A percentile compares a stretch with the other conserved stretches of the same genome.
Conservation (phyloP, 1,284 basidiomycete species). For the Fistulinella staudtii region DNA sequence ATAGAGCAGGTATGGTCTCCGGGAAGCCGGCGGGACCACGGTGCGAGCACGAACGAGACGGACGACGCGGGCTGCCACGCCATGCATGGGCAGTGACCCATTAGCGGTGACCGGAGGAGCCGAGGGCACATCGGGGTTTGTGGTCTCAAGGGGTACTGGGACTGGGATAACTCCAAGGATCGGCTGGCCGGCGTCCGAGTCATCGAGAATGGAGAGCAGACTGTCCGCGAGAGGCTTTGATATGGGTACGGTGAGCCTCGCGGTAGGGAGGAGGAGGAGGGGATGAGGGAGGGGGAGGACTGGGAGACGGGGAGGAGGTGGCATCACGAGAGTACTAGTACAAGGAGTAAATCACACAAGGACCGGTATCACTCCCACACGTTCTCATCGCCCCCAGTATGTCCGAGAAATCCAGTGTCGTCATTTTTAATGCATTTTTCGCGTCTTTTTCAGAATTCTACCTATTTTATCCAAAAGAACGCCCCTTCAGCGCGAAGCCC, state of each 20-base stretch:
- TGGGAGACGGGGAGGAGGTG: slow-evolving; percentile 44
- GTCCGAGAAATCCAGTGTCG: neutral
- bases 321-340: slow-evolving; percentile 15
- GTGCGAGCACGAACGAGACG: slow-evolving; percentile 54
- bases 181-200: slow-evolving; percentile 54
- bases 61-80: slow-evolving; percentile 54
- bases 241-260: slow-evolving; percentile 60
- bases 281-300: slow-evolving; percentile 63
- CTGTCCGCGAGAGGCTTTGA: slow-evolving; percentile 53
- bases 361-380: neutral
- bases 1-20: slow-evolving; percentile 56
- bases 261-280: slow-evolving; percentile 61
- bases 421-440: slow-evolving; percentile 45
- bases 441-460: slow-evolving; percentile 59
- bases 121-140: slow-evolving; percentile 22
- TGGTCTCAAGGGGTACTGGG: slow-evolving; percentile 14
- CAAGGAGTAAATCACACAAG: neutral
- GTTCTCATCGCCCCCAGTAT: neutral
- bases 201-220: slow-evolving; percentile 56
- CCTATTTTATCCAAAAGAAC: slow-evolving; percentile 42
- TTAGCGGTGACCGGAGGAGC: neutral
- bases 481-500: slow-evolving; percentile 18
- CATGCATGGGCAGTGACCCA: slow-evolving; percentile 28
- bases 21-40: slow-evolving; percentile 30
- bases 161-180: slow-evolving; percentile 64